These are phyloP conservation scores for Laetiporus sulphureus DNA, from an alignment of 1,284 basidiomycete genomes.

Conservation along the genomic window DNA sequence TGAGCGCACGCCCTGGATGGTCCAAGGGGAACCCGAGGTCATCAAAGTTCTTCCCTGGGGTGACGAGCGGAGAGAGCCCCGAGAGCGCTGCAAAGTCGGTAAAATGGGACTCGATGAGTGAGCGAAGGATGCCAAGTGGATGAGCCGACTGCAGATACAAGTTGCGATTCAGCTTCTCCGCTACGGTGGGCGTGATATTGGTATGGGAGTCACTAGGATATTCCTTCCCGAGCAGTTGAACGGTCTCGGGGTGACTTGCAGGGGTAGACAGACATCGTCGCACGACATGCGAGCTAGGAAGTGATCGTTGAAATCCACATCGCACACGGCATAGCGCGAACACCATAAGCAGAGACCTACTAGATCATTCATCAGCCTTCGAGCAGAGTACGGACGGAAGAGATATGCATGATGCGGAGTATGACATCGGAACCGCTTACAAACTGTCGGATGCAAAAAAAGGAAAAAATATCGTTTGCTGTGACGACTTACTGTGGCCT, in stretches of 20 bases:
- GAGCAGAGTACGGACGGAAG: too few species aligned
- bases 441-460: too few species aligned
- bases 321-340: too few species aligned
- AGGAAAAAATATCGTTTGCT: too few species aligned
- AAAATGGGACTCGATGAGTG: constrained; percentile 83
- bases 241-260: constrained; percentile 4
- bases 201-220: constrained; percentile 76
- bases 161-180: constrained; percentile 64
- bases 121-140: constrained; percentile 82
- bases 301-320: too few species aligned
- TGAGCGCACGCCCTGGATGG: constrained; percentile 86
- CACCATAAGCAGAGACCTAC: too few species aligned
- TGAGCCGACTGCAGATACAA: constrained; percentile 78
- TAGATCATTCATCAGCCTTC: too few species aligned
- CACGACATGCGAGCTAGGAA: constrained; percentile 1
- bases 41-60: constrained; percentile 93
- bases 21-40: constrained; percentile 90
- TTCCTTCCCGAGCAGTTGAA: constrained; percentile 41
- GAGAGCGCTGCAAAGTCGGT: constrained; percentile 61
- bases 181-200: constrained; percentile 83
- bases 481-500: too few species aligned
- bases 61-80: constrained; percentile 83
- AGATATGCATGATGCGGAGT: too few species aligned
- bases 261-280: constrained; percentile 14
- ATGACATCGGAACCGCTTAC: too few species aligned